Evolutionary conservation across 1,284 basidiomycete species (phyloP).

Genomic region (Blastosporella zonata): DNA sequence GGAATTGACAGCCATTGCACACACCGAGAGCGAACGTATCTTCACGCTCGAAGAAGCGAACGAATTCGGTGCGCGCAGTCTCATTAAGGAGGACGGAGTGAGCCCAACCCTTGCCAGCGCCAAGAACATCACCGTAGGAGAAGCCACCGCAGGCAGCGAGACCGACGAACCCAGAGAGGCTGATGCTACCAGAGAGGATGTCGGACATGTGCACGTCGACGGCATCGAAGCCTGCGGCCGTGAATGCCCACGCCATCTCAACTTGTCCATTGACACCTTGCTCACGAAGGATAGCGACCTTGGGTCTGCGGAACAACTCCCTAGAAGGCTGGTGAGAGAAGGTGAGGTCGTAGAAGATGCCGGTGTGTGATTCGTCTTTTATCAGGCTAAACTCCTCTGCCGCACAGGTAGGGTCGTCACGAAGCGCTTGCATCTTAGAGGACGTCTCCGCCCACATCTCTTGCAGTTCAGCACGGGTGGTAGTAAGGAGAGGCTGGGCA

Average conservation of each 20-base stretch:
- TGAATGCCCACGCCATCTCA: constrained; percentile 99
- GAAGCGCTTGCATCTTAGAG: constrained; percentile 85
- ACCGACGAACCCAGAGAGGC: constrained; percentile 75
- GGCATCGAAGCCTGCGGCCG: constrained; percentile 89
- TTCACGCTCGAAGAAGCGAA: constrained; percentile 75
- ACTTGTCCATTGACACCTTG: constrained; percentile 98
- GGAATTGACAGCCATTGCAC: constrained; percentile 98
- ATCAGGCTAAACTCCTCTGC: constrained; percentile 86
- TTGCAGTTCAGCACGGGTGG: constrained; percentile 75
- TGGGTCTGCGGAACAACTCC: constrained; percentile 58
- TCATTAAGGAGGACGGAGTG: constrained; percentile 87
- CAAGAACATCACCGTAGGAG: constrained; percentile 97
- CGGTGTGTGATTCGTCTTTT: constrained; percentile 54
- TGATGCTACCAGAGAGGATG: constrained; percentile 72
- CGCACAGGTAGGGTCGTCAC: constrained; percentile 82
- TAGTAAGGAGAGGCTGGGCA: constrained; percentile 57
- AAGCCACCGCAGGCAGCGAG: constrained; percentile 97
- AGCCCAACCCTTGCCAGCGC: constrained; percentile 98
- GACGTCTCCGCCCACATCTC: constrained; percentile 93
- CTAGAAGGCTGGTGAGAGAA: constrained; percentile 48
- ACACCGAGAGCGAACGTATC: constrained; percentile 92
- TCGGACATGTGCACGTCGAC: constrained; percentile 99
- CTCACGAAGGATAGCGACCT: constrained; percentile 94
- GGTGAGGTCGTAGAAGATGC: constrained; percentile 78
- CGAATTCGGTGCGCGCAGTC: constrained; percentile 73